Conservation (phyloP, 1,284 basidiomycete species). For the Singerocomus inundabilis region DNA sequence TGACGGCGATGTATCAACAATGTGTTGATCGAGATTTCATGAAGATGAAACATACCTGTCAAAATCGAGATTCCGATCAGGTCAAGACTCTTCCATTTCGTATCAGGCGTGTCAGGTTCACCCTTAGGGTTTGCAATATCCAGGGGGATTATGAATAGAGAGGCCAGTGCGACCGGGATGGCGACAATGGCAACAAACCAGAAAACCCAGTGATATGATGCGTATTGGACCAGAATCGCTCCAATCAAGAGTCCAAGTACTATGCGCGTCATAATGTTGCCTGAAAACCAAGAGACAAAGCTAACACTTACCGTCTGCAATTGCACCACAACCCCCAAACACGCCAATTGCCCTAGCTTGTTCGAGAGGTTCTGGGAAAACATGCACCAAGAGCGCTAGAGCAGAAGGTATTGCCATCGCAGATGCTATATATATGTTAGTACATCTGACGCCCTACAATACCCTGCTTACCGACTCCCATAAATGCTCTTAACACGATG, state of each 20-base stretch:
- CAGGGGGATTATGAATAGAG: constrained; percentile 30
- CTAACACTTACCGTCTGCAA: constrained; percentile 41
- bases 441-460: background rate
- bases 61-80: constrained; percentile 31
- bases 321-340: constrained; percentile 45
- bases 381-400: constrained; percentile 43
- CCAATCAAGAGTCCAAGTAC: constrained; percentile 38
- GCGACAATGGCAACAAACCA: constrained; percentile 43
- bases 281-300: background rate
- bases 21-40: background rate
- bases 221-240: constrained; percentile 37
- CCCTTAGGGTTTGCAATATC: constrained; percentile 14
- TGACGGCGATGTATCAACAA: constrained; percentile 11
- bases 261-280: constrained; percentile 6
- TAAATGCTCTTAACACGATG: constrained; percentile 44
- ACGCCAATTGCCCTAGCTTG: constrained; percentile 47
- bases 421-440: constrained; percentile 32
- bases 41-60: constrained; percentile 25
- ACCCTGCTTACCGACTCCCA: constrained; percentile 36
- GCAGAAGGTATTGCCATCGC: constrained; percentile 50
- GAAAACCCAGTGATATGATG: constrained; percentile 47
- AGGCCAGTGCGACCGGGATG: constrained; percentile 35
- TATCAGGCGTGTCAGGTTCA: background rate
- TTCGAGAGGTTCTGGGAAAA: constrained; percentile 44
- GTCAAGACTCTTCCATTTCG: constrained; percentile 33